Evolutionary conservation across 768 basidiomycete genomes (phyloP).

Genomic region (Vishniacozyma victoriae): DNA sequence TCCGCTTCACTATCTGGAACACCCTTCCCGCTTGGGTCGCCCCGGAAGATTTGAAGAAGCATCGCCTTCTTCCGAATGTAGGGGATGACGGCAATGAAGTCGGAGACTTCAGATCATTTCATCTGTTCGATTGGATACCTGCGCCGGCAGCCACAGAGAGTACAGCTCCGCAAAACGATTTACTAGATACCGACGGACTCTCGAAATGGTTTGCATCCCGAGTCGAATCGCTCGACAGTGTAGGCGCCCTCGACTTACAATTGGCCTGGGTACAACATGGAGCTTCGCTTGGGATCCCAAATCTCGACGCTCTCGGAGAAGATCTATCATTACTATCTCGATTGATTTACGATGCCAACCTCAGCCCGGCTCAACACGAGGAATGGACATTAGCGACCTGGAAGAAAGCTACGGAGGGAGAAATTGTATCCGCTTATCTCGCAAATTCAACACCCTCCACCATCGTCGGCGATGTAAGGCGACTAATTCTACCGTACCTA

Average conservation of each 20-base stretch:
- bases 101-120: background rate
- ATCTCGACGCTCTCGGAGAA: slow-evolving; percentile 80
- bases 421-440: slow-evolving; percentile 70
- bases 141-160: background rate
- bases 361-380: slow-evolving; percentile 46
- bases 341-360: slow-evolving; percentile 67
- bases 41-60: slow-evolving; percentile 50
- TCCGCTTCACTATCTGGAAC: slow-evolving; percentile 64
- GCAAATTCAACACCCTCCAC: slow-evolving; percentile 62
- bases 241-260: slow-evolving; percentile 73
- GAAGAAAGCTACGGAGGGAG: slow-evolving; percentile 60
- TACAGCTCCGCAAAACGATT: slow-evolving; percentile 34
- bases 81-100: slow-evolving; percentile 8
- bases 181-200: slow-evolving; percentile 55
- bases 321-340: slow-evolving; percentile 80
- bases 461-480: slow-evolving; percentile 62
- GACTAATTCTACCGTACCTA: slow-evolving; percentile 83
- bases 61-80: slow-evolving; percentile 13
- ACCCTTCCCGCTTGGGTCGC: slow-evolving; percentile 67
- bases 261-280: slow-evolving; percentile 77
- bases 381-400: slow-evolving; percentile 75
- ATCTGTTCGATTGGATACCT: background rate
- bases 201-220: slow-evolving; percentile 68
- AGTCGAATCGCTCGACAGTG: slow-evolving; percentile 59
- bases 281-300: slow-evolving; percentile 69